Evolutionary conservation across 192 early-diverging fungal species (phyloP).

Genomic region (Phycomyces blakesleeanus): DNA sequence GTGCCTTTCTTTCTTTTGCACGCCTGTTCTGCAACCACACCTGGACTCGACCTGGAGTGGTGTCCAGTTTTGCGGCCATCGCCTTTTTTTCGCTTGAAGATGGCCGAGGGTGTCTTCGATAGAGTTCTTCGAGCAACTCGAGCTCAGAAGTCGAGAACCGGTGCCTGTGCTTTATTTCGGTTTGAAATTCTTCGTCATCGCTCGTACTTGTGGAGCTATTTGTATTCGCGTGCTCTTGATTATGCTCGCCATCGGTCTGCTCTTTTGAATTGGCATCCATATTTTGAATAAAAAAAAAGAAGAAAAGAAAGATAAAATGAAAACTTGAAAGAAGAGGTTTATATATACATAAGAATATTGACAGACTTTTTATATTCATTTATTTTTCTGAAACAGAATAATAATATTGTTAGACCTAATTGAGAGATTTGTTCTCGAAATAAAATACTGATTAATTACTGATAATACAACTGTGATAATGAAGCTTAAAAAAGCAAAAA

Average conservation of each 20-base stretch:
- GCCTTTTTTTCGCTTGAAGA: not conserved
- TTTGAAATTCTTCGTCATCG: not conserved
- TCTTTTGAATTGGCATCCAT: not conserved
- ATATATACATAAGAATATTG: no score
- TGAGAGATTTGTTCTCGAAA: no score
- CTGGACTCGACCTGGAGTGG: slow-evolving; percentile 69
- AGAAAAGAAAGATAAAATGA: not conserved
- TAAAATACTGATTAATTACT: no score
- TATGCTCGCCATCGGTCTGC: no score
- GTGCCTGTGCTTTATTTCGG: not conserved
- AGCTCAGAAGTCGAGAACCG: not conserved
- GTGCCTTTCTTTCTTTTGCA: slow-evolving; percentile 77
- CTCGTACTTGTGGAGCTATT: not conserved
- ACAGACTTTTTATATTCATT: no score
- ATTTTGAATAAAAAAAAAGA: not conserved
- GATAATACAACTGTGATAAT: no score
- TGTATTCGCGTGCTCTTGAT: no score
- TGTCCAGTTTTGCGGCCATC: slow-evolving; percentile 62
- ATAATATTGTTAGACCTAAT: no score
- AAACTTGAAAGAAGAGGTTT: not conserved
- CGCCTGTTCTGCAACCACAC: slow-evolving; percentile 89
- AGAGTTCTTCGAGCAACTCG: not conserved
- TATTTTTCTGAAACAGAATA: no score
- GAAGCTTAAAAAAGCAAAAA: no score
- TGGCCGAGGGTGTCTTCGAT: not conserved